These are phyloP conservation scores for Lasiodiplodia gonubiensis DNA, from an alignment of 2,329 filamentous ascomycete species.

Conservation along the genomic window DNA sequence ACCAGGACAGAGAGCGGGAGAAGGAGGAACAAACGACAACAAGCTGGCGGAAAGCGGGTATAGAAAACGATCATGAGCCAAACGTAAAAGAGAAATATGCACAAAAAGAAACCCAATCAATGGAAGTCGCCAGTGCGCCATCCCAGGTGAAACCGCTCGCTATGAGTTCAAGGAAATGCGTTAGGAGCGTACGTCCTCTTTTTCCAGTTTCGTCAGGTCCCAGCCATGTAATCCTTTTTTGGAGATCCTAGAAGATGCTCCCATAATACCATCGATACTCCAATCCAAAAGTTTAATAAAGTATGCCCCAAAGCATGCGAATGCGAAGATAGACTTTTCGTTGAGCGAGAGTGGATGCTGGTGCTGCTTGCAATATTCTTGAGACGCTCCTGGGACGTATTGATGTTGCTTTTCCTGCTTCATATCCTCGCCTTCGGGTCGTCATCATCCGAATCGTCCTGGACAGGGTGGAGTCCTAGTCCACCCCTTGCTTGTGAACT, in stretches of 20 bases:
- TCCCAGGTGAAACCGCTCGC: constrained; percentile 9
- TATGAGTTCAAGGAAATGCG: constrained; percentile 12
- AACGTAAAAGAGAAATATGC: background rate
- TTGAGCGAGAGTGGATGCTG: constrained; percentile 8
- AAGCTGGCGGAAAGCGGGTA: background rate
- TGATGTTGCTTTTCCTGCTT: constrained; percentile 3
- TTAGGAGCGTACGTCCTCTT: background rate
- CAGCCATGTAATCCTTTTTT: background rate
- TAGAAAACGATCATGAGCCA: constrained; percentile 7
- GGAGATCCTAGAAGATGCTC: background rate
- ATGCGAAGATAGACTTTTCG: constrained; percentile 1
- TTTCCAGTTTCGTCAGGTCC: constrained; percentile 3
- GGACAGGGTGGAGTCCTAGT: constrained; percentile 24
- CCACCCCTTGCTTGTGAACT: constrained; percentile 48
- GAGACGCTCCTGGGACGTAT: background rate
- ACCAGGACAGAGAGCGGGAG: background rate
- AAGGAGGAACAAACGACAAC: background rate
- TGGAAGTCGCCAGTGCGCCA: constrained; percentile 9
- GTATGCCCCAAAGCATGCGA: background rate
- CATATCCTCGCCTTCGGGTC: constrained; percentile 19
- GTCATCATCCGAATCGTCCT: constrained; percentile 22
- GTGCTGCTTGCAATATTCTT: background rate
- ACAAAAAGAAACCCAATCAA: background rate
- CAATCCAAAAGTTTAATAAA: background rate
- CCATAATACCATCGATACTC: background rate